phyloP scores from a whole-genome alignment of 2,329 filamentous ascomycete species.

The Fusarium sp. region DNA sequence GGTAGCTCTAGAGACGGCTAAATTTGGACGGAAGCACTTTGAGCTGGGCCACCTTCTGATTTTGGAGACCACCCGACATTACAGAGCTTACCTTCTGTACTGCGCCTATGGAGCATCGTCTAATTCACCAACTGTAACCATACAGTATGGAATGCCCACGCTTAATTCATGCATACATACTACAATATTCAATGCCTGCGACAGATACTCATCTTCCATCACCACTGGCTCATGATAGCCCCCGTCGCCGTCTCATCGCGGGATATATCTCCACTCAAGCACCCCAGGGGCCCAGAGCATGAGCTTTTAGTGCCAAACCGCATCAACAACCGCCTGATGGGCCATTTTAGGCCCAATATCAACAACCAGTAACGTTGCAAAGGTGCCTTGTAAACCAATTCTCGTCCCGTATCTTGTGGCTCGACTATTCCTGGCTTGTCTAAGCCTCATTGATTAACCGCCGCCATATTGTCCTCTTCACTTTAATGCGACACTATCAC shows the following conservation, averaged over 20 bases:
- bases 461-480: slow-evolving; percentile 11
- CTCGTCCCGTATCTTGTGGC: slow-evolving; percentile 22
- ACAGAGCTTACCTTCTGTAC: neutral
- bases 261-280: slow-evolving; percentile 23
- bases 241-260: slow-evolving; percentile 19
- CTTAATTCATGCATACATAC: slow-evolving; percentile 1
- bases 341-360: slow-evolving; percentile 25
- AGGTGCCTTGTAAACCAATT: slow-evolving; percentile 24
- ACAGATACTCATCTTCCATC: neutral
- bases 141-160: neutral
- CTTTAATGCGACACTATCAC: neutral
- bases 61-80: slow-evolving; percentile 1
- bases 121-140: neutral
- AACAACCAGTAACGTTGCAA: slow-evolving; percentile 38
- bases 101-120: neutral
- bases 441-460: slow-evolving; percentile 34
- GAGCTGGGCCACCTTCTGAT: slow-evolving; percentile 17
- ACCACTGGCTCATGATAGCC: slow-evolving; percentile 11
- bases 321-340: slow-evolving; percentile 39
- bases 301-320: slow-evolving; percentile 29
- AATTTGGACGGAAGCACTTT: neutral
- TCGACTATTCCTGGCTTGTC: slow-evolving; percentile 37
- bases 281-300: slow-evolving; percentile 16
- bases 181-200: neutral
- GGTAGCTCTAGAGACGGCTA: slow-evolving; percentile 1